Conservation (phyloP, 192 early-diverging fungal species). For the Coemansia sp. region DNA sequence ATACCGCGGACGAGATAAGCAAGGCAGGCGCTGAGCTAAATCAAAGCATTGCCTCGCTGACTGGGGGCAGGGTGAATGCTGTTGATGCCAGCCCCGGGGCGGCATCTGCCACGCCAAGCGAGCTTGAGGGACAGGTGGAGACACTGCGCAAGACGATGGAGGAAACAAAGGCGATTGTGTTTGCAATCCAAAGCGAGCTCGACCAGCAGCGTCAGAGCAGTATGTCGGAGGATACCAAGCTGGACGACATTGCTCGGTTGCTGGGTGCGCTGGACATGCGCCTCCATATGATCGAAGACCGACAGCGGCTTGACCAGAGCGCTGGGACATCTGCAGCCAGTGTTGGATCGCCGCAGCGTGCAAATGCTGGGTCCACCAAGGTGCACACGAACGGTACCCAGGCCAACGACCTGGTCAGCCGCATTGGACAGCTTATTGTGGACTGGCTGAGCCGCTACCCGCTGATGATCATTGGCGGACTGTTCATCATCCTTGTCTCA, state of each 20-base stretch:
- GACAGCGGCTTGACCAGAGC: conserved; percentile 24
- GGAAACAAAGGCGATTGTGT: conserved; percentile 43
- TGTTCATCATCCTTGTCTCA: conserved; percentile 37
- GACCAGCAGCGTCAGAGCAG: conserved; percentile 26
- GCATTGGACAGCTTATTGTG: conserved; percentile 25
- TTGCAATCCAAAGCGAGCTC: conserved; percentile 33
- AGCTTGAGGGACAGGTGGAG: conserved; percentile 38
- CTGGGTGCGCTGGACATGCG: conserved; percentile 50
- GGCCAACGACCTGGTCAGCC: conserved; percentile 22
- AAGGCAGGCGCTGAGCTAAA: conserved; percentile 14
- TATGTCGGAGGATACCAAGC: conserved; percentile 25
- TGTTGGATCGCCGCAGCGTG: conserved; percentile 6
- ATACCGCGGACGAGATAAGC: conserved; percentile 7
- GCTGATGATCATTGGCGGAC: conserved; percentile 38
- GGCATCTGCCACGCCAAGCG: conserved; percentile 1
- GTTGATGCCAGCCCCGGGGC: neutral
- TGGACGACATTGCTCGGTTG: conserved; percentile 38
- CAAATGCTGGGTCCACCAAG: conserved; percentile 41
- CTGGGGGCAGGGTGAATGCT: neutral
- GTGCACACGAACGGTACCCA: conserved; percentile 10
- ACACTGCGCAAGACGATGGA: conserved; percentile 47
- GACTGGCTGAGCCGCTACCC: conserved; percentile 41
- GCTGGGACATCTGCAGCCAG: neutral
- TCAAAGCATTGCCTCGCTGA: conserved; percentile 12
- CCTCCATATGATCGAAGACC: conserved; percentile 44